Conservation (phyloP, 768 basidiomycete genomes). For the Boletus subparvulus region DNA sequence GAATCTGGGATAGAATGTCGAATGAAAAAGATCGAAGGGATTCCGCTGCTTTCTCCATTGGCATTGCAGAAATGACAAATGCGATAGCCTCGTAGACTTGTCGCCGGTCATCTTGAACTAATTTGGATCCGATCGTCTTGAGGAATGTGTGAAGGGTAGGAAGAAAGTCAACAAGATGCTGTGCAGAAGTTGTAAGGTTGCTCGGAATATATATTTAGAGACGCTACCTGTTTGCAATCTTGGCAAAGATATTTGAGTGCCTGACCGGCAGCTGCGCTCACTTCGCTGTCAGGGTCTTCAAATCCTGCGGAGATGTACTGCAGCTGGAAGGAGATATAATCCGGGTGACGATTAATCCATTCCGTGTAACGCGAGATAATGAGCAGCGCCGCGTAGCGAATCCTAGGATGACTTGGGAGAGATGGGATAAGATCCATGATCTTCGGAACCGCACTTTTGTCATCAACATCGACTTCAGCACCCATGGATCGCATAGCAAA, state of each 20-base stretch:
- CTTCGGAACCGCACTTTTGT: conserved; percentile 86
- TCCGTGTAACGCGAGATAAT: conserved; percentile 96
- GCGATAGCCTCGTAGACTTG: conserved; percentile 97
- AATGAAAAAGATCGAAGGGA: conserved; percentile 84
- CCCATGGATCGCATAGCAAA: conserved; percentile 99
- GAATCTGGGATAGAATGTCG: conserved; percentile 79
- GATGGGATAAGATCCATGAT: conserved; percentile 94
- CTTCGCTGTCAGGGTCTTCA: conserved; percentile 74
- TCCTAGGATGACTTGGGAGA: conserved; percentile 84
- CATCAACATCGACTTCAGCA: conserved; percentile 81
- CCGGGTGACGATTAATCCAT: conserved; percentile 90
- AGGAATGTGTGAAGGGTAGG: conserved; percentile 91
- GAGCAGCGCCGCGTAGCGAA: conserved; percentile 92
- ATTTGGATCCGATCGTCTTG: conserved; percentile 70
- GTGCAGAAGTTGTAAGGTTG: conserved; percentile 6
- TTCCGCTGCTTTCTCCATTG: conserved; percentile 81
- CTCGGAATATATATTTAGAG: conserved; percentile 5
- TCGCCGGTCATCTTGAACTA: conserved; percentile 83
- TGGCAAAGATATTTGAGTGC: conserved; percentile 96
- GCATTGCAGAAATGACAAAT: conserved; percentile 92
- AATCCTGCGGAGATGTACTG: conserved; percentile 93
- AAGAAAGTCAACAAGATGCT: conserved; percentile 91
- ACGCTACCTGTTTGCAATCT: conserved; percentile 81
- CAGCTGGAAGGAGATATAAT: conserved; percentile 81
- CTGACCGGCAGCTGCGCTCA: conserved; percentile 91